phyloP scores from a whole-genome alignment of 139 green algal genomes.

The Coelastrella sp. region DNA sequence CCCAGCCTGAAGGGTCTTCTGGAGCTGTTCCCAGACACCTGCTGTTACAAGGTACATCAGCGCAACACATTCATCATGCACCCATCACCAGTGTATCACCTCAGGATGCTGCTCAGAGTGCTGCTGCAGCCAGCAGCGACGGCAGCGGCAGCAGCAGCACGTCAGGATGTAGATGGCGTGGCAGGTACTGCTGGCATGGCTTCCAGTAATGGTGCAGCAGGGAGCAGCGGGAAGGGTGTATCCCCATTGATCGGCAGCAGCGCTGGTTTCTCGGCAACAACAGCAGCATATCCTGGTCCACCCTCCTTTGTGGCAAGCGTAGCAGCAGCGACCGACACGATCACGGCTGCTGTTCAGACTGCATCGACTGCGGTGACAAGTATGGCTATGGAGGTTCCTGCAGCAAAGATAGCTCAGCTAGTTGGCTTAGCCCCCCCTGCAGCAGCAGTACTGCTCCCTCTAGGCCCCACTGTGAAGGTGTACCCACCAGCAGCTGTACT shows the following conservation, averaged over 20 bases:
- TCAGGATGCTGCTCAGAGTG: constrained; percentile 18
- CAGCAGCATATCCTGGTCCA: not conserved
- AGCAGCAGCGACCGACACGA: not conserved
- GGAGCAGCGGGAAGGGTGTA: not conserved
- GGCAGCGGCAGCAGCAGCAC: not conserved
- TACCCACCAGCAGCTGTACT: constrained; percentile 15
- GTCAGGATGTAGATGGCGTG: no score
- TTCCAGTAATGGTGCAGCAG: no score
- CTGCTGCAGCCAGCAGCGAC: constrained; percentile 17
- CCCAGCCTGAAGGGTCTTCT: not conserved
- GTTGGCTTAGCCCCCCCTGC: not conserved
- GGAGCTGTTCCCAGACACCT: constrained; percentile 12
- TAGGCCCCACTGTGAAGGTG: not conserved
- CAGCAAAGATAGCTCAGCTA: not conserved
- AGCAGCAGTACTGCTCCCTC: not conserved
- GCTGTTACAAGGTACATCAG: constrained; percentile 13
- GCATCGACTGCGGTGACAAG: not conserved
- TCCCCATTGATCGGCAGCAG: not conserved
- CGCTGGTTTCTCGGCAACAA: not conserved
- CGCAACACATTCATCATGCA: constrained; percentile 25
- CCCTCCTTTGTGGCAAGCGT: not conserved
- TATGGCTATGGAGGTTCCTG: not conserved
- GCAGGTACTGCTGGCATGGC: not conserved
- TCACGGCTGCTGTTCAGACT: not conserved
- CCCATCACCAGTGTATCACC: constrained; percentile 21